Evolutionary conservation across 306 rosid genomes (phyloP), one percentile per base, ranked within the genome.

Genomic region (Medicago arabica): DNA sequence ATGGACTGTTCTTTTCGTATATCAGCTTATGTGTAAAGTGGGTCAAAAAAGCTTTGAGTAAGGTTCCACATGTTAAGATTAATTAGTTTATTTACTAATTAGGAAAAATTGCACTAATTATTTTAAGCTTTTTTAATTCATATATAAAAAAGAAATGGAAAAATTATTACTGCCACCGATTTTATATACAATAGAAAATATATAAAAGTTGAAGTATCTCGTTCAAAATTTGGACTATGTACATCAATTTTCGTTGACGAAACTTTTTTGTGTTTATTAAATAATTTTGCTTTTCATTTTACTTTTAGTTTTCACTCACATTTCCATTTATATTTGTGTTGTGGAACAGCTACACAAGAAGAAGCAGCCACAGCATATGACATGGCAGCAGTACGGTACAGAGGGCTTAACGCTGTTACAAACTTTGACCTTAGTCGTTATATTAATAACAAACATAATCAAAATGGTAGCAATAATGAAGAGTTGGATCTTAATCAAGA

Each of bases 341-440:
- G 62, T 65, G 66, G 8, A 41, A 34, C 83, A 91, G 98, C 98
- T 71, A 91, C 98, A 28, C 98, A 94, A 80, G 98, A 94, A 84
- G 98, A 94, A 81, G 97, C 98, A 39, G 98, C 98, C 41, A 77
- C 79, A 2, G 98, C 98, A 15, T 94, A 94, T 81, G 98, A 94
- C 77, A 78, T 79, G 86, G 98, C 98, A 41, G 98, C 98, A 11
- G 88, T 94, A 73, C 89, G 91, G 69, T 83, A 91, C 15, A 89
- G 97, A 5, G 98, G 98, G 75, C 88, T 92, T 76, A 90, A 94
- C 73, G 98, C 98, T 47, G 88, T 94, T 76, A 94, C 98, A 23
- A 94, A 94, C 80, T 94, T 94, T 75, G 97, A 94, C 51, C 88
- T 91, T 8, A 94, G 95, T 67, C 96, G 89, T 74, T 94, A 94